Evolutionary conservation across 192 early-diverging fungal species (phyloP), one percentile per base, ranked within the genome.

Genomic region (Phycomyces blakesleeanus): DNA sequence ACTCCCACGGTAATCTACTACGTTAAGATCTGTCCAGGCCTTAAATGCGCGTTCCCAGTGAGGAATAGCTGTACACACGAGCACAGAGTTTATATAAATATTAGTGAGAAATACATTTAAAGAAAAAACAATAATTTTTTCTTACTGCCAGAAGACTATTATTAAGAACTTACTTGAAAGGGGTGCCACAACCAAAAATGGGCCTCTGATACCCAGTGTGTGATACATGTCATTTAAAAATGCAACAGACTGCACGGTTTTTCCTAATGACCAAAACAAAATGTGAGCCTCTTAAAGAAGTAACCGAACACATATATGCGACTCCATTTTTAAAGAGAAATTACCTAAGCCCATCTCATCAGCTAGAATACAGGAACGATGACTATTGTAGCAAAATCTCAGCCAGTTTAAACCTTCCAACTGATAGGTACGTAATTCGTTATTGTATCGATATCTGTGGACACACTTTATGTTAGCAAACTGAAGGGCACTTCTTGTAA

Each of bases 261-360:
- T 89, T 39, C 87, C 87, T 51, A 86, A 68, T n/a, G 18, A 18
- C 18, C 12, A n/a, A n/a, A 18, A 14, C 44, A 14, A 47, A n/a
- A 18, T 47, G 44, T n/a, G 11, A n/a, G 15, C 12, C 18, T n/a
- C n/a, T n/a, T n/a, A 47, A 11, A 12, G 44, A 18, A 47, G 52
- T 54, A 21, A 20, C n/a, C n/a, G n/a, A n/a, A n/a, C n/a, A n/a
- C n/a, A 22, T 22, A 20, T 26, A 20, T 22, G 24, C 21, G 21
- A 12, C 76, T 97, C 15, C 44, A 3, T 3, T 47, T 14, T 47
- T 14, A n/a, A n/a, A n/a, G n/a, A n/a, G n/a, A n/a, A n/a, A 2
- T 47, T 97, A 16, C 97, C 97, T n/a, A 95, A 78, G 22, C 93
- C 88, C 91, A 88, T 85, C 77, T 97, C 95, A 67, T 97, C 95